phyloP scores from a whole-genome alignment of 129 eudicot species.

The Centella asiatica region DNA sequence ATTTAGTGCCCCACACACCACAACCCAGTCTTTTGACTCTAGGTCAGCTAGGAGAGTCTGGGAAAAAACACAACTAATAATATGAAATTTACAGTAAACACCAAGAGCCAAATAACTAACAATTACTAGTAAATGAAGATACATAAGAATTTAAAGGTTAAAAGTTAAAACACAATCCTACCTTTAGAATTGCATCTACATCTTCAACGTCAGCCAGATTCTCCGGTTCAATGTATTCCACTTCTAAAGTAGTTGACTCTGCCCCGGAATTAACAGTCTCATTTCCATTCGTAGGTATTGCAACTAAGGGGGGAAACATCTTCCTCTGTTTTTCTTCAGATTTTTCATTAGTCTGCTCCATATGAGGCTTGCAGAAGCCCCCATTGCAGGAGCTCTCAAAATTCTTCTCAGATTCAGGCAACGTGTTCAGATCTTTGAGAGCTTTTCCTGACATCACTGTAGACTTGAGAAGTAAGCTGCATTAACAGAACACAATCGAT shows the following conservation, averaged over 20 bases:
- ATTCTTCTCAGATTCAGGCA: slow-evolving; percentile 47
- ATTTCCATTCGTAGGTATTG: slow-evolving; percentile 25
- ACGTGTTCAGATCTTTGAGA: slow-evolving; percentile 42
- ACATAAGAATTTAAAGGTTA: neutral
- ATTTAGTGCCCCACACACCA: slow-evolving; percentile 64
- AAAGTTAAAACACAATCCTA: slow-evolving; percentile 2
- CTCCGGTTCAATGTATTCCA: slow-evolving; percentile 76
- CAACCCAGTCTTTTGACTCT: slow-evolving; percentile 82
- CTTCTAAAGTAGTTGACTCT: slow-evolving; percentile 44
- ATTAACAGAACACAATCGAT: neutral
- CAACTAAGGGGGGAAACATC: slow-evolving; percentile 20
- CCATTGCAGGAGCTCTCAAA: slow-evolving; percentile 47
- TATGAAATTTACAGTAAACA: neutral
- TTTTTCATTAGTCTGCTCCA: slow-evolving; percentile 30
- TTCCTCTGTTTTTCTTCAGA: slow-evolving; percentile 36
- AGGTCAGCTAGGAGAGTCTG: slow-evolving; percentile 55
- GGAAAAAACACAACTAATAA: neutral
- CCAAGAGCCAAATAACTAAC: neutral
- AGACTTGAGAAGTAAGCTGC: neutral
- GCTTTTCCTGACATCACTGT: slow-evolving; percentile 46
- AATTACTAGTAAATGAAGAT: neutral
- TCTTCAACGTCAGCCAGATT: slow-evolving; percentile 63
- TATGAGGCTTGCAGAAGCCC: slow-evolving; percentile 28
- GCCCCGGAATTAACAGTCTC: slow-evolving; percentile 26
- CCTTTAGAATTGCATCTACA: slow-evolving; percentile 54